These are phyloP conservation scores for Fusarium anguioides DNA, from an alignment of 2,329 filamentous ascomycete species.

Conservation along the genomic window DNA sequence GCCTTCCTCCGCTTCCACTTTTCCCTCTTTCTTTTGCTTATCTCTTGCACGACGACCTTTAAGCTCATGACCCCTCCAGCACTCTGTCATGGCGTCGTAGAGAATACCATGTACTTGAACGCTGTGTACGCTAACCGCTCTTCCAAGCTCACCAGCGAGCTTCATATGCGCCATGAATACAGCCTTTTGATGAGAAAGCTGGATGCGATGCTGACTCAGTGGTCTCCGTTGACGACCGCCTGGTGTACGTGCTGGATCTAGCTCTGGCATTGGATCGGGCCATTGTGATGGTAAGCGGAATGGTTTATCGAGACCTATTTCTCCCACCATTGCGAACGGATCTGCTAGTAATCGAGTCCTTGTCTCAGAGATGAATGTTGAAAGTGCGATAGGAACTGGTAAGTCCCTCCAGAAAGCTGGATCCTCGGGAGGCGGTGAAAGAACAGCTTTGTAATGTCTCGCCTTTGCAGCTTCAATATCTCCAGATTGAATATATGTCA, in stretches of 20 bases:
- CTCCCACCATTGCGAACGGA: slow-evolving; percentile 74
- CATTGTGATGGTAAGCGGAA: slow-evolving; percentile 75
- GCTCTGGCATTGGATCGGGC: slow-evolving; percentile 45
- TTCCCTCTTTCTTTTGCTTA: slow-evolving; percentile 20
- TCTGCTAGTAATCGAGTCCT: slow-evolving; percentile 64
- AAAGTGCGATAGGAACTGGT: slow-evolving; percentile 68
- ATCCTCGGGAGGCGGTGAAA: slow-evolving; percentile 29
- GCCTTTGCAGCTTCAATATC: slow-evolving; percentile 23
- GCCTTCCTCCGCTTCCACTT: slow-evolving; percentile 46
- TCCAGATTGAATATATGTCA: not conserved
- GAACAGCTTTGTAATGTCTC: slow-evolving; percentile 31
- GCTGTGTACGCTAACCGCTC: slow-evolving; percentile 74
- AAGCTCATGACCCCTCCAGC: slow-evolving; percentile 73
- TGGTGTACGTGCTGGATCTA: slow-evolving; percentile 60
- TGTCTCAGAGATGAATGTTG: slow-evolving; percentile 65
- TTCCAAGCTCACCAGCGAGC: slow-evolving; percentile 72
- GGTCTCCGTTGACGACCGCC: slow-evolving; percentile 75
- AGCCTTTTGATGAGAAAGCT: slow-evolving; percentile 71
- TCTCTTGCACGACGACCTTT: slow-evolving; percentile 60
- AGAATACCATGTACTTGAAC: slow-evolving; percentile 78
- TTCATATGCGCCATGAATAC: slow-evolving; percentile 72
- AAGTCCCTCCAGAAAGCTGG: slow-evolving; percentile 52
- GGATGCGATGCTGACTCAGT: slow-evolving; percentile 72
- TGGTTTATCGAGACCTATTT: slow-evolving; percentile 78
- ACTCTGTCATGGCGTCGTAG: slow-evolving; percentile 68